Evolutionary conservation across 2,329 filamentous ascomycete genomes (phyloP).

Genomic region (Colletotrichum echinochloae): DNA sequence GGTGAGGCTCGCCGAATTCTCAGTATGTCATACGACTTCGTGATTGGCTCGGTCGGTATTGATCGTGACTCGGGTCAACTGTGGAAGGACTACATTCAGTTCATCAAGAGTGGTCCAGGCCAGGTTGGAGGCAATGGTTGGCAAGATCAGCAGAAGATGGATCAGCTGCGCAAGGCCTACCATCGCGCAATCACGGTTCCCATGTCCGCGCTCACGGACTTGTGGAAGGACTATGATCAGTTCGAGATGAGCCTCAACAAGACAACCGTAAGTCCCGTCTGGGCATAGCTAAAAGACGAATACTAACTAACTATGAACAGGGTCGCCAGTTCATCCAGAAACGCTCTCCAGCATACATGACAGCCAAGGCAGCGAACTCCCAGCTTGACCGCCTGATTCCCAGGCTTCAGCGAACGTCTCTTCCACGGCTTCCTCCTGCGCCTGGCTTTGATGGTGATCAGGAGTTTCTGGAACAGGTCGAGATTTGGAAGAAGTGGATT

Average conservation of each 20-base stretch:
- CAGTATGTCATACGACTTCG: slow-evolving; percentile 90
- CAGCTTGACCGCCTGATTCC: slow-evolving; percentile 90
- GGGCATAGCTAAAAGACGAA: background rate
- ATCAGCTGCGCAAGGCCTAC: slow-evolving; percentile 90
- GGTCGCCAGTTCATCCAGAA: slow-evolving; percentile 96
- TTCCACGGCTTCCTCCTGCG: slow-evolving; percentile 85
- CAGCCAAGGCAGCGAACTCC: slow-evolving; percentile 89
- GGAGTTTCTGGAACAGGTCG: slow-evolving; percentile 86
- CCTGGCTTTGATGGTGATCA: slow-evolving; percentile 88
- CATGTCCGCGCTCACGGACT: slow-evolving; percentile 80
- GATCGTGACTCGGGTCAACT: slow-evolving; percentile 91
- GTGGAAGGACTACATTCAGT: slow-evolving; percentile 96
- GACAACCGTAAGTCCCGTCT: slow-evolving; percentile 73
- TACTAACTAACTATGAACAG: slow-evolving; percentile 56
- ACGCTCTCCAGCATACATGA: slow-evolving; percentile 94
- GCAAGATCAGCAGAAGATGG: slow-evolving; percentile 99
- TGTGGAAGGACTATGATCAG: slow-evolving; percentile 98
- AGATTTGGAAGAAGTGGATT: slow-evolving; percentile 94
- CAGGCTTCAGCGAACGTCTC: slow-evolving; percentile 78
- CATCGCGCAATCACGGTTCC: slow-evolving; percentile 90
- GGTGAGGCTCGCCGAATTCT: slow-evolving; percentile 84
- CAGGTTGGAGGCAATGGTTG: slow-evolving; percentile 86
- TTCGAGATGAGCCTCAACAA: slow-evolving; percentile 97
- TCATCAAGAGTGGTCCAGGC: slow-evolving; percentile 89
- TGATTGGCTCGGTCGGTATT: slow-evolving; percentile 88